Evolutionary conservation across 306 rosid genomes (phyloP), one percentile per base, ranked within the genome.

Genomic region (Trifolium subterraneum): DNA sequence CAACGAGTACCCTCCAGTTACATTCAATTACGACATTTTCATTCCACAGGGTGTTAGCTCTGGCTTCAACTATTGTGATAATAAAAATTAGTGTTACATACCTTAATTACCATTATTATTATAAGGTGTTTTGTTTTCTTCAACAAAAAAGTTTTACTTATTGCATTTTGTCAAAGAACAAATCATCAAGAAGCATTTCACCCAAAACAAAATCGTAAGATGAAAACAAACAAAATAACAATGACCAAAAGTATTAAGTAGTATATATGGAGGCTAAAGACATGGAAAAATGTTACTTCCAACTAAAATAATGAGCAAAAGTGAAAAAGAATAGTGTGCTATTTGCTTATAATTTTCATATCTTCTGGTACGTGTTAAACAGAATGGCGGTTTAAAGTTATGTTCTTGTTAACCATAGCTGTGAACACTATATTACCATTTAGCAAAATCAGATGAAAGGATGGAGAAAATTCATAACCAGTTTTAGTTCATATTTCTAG

Each of bases 351-450:
- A 38, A 27, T 58, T 29, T 36, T 13, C 27, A 22, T 15, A 31
- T 29, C 33, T 20, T 56, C 7, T 6, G 7, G 39, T 36, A 13
- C 4, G 39, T 36, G 3, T 16, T 20, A 5, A 38, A 19, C 2
- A 1, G 14, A 19, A 7, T 1, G 14, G 42, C 15, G n/a, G 51
- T 9, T n/a, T 20, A 59, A 69, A 20, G 51, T 27, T 39, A 63
- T 63, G 22, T 72, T 55, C 52, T 54, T 65, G 25, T 44, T 20
- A 68, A 74, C n/a, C 75, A 54, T 55, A 14, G 39, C 18, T 67
- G 31, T 51, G 33, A 60, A 15, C 42, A 60, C 18, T 44, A 60
- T 13, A 27, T 47, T 59, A 27, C 38, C 71, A 51, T 59, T n/a
- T 8, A 39, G 59, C 59, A 4, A 52, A 62, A 80, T 59, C 47